phyloP scores from a whole-genome alignment of 768 basidiomycete genomes.

The Tulasnella sp. region DNA sequence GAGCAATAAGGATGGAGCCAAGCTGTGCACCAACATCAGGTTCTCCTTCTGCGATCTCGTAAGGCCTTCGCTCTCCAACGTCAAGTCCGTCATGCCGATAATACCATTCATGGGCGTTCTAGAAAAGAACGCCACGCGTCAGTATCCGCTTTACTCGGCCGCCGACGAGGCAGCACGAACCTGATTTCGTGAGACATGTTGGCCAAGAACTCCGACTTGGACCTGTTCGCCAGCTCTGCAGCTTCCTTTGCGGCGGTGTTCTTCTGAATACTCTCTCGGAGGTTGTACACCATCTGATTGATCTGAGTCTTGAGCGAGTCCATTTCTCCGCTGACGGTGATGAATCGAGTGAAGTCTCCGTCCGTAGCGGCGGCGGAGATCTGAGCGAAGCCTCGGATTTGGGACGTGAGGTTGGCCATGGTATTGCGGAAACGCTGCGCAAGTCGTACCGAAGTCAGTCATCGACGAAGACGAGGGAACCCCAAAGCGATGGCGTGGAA shows the following conservation, averaged over 20 bases:
- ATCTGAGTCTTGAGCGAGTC: conserved; percentile 98
- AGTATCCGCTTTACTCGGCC: neutral
- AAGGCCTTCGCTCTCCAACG: no score
- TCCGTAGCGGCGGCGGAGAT: conserved; percentile 98
- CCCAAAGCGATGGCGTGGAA: no score
- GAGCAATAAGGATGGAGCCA: no score
- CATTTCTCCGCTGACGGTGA: conserved; percentile 99
- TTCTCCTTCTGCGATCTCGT: no score
- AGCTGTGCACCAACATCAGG: no score
- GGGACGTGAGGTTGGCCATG: conserved; percentile 97
- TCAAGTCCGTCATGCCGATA: conserved; percentile 77
- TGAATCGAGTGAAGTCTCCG: conserved; percentile 97
- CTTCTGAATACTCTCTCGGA: conserved; percentile 96
- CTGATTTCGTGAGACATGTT: conserved; percentile 98
- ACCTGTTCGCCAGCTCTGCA: conserved; percentile 94
- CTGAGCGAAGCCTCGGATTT: conserved; percentile 98
- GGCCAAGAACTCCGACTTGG: conserved; percentile 96
- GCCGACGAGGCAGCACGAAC: conserved; percentile 43
- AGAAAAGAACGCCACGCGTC: neutral
- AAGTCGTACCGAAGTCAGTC: conserved; percentile 4
- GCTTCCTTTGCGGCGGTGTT: conserved; percentile 97
- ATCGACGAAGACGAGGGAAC: no score
- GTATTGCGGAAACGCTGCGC: conserved; percentile 84
- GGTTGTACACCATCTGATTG: conserved; percentile 98
- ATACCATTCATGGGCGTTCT: conserved; percentile 99